Evolutionary conservation across 352 stramenopile species (phyloP).

Genomic region (Aphanomyces stellatus): DNA sequence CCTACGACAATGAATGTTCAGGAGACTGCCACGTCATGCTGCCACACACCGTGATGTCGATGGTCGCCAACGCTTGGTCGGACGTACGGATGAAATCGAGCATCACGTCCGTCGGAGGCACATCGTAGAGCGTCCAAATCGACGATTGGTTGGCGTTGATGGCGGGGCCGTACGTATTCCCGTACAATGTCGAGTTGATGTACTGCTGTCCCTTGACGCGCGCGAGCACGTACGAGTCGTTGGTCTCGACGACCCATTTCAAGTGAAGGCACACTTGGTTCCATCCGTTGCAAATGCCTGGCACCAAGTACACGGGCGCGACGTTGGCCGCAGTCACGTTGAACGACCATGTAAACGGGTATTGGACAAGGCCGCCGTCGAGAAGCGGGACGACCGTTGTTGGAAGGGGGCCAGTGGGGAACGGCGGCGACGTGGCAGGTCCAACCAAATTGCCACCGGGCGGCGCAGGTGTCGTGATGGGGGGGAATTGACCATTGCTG

Average conservation of each 20-base stretch:
- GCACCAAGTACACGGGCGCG: neutral
- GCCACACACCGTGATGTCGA: neutral
- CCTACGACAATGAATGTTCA: neutral
- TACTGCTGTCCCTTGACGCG: neutral
- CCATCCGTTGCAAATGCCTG: neutral
- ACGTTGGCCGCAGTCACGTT: neutral
- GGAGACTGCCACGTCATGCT: neutral
- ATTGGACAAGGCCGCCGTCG: neutral
- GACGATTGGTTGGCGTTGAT: neutral
- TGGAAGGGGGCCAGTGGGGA: neutral
- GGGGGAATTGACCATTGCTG: neutral
- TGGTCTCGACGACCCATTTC: slow-evolving; percentile 2
- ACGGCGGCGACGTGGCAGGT: neutral
- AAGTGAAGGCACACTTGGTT: slow-evolving; percentile 5
- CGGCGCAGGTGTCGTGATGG: neutral
- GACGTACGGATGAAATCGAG: slow-evolving; percentile 4
- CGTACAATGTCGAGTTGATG: neutral
- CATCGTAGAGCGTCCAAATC: slow-evolving; percentile 14
- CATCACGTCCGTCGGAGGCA: neutral
- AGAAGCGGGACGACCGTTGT: neutral
- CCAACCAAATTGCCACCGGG: too few relatives aligned
- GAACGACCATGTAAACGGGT: neutral
- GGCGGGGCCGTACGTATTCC: neutral
- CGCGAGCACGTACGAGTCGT: neutral
- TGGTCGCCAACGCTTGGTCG: neutral